These are phyloP conservation scores for Funneliformis caledonium DNA, from an alignment of 371 early-diverging fungal genomes.

Conservation along the genomic window DNA sequence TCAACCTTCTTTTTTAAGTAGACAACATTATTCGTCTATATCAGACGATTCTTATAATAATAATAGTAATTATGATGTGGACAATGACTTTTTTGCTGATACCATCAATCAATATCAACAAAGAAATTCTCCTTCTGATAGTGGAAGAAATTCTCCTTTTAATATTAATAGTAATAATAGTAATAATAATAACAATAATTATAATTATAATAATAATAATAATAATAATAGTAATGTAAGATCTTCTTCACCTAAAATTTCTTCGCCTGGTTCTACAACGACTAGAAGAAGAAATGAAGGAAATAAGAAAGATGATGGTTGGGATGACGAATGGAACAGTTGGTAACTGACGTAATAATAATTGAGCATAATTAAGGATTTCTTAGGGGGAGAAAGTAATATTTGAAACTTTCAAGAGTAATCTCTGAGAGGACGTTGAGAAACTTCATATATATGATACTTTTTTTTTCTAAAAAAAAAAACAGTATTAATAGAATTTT, in stretches of 20 bases:
- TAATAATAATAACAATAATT: background rate
- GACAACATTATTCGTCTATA: conserved; percentile 14
- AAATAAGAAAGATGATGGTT: conserved; percentile 22
- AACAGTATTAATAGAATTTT: no score
- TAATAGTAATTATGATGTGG: background rate
- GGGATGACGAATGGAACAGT: conserved; percentile 34
- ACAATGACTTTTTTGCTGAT: conserved; percentile 33
- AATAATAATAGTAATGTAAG: background rate
- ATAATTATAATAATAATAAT: no score
- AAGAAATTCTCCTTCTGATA: background rate
- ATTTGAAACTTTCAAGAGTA: no score
- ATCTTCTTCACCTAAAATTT: conserved; percentile 7
- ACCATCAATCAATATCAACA: conserved; percentile 38
- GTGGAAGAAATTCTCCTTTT: conserved; percentile 18
- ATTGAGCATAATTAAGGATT: background rate
- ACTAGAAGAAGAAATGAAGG: conserved; percentile 23
- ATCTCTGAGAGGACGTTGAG: no score
- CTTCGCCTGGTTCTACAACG: conserved; percentile 6
- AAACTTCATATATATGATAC: no score
- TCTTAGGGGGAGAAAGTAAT: no score
- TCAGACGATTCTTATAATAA: background rate
- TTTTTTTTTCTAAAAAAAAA: no score
- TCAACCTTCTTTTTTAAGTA: background rate
- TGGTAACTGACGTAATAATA: background rate
- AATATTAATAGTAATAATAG: background rate